Conservation (phyloP, 202 grass and related monocot species). For the Setaria viridis region DNA sequence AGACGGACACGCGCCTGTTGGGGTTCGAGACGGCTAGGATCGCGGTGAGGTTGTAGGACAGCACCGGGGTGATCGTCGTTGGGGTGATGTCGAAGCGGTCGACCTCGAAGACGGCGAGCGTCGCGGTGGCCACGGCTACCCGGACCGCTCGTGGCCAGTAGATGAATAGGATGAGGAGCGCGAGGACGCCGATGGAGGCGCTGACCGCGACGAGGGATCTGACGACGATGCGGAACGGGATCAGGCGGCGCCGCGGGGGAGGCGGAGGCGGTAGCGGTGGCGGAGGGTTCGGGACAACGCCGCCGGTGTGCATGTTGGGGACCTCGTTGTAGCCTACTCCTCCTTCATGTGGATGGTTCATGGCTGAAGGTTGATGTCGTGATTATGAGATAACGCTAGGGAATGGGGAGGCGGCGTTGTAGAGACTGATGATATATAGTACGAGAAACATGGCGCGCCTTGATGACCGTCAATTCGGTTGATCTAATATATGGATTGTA, state of each 20-base stretch:
- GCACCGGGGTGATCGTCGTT: constrained; percentile 17
- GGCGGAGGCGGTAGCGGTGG: not conserved
- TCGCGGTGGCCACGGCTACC: constrained; percentile 47
- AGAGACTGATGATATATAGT: not conserved
- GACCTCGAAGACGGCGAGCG: constrained; percentile 31
- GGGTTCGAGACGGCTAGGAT: constrained; percentile 49
- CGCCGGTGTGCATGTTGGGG: not conserved
- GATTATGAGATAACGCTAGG: not conserved
- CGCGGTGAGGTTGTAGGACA: constrained; percentile 54
- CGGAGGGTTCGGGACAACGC: not conserved
- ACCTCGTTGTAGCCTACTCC: constrained; percentile 18
- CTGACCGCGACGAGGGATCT: constrained; percentile 39
- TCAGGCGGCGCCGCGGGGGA: constrained; percentile 5
- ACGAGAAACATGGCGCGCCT: no score
- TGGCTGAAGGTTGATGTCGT: not conserved
- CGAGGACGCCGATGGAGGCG: constrained; percentile 25
- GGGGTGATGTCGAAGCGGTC: not conserved
- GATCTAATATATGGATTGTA: no score
- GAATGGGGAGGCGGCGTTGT: not conserved
- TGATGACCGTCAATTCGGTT: no score
- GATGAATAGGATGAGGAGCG: constrained; percentile 61
- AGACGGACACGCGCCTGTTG: constrained; percentile 49
- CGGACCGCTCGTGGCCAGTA: constrained; percentile 56
- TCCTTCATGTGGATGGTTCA: constrained; percentile 15
- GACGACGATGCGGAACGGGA: constrained; percentile 18